Conservation (phyloP, 2,329 filamentous ascomycete genomes). For the Claviceps purpurea region DNA sequence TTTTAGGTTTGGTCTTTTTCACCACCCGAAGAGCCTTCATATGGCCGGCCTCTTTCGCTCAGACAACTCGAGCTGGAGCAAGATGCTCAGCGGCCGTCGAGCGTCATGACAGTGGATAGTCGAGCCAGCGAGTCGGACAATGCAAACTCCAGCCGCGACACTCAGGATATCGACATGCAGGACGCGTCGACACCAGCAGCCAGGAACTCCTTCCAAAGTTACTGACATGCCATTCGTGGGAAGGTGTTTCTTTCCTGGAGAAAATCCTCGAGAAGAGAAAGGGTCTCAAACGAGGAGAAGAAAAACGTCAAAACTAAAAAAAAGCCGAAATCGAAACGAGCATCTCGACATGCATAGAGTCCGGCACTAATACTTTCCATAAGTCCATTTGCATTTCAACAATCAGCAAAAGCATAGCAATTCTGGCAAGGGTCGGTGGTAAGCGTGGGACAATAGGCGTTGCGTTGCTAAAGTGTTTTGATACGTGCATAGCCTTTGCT, state of each 20-base stretch:
- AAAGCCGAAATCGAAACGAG: not conserved
- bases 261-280: no score
- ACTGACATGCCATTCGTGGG: no score
- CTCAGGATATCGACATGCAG: conserved; percentile 41
- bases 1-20: conserved; percentile 85
- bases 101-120: conserved; percentile 35
- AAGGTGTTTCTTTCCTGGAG: no score
- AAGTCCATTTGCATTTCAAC: conserved; percentile 4
- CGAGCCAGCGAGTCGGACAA: conserved; percentile 18
- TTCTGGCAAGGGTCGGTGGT: conserved; percentile 14
- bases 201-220: not conserved
- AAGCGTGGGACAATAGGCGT: conserved; percentile 23
- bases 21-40: conserved; percentile 58
- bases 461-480: conserved; percentile 22
- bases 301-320: not conserved
- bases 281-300: not conserved
- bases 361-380: not conserved
- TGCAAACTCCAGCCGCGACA: conserved; percentile 20
- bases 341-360: not conserved
- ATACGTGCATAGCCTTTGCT: conserved; percentile 2
- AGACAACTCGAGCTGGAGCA: conserved; percentile 33
- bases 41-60: conserved; percentile 38
- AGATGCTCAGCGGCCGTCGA: conserved; percentile 34
- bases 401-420: conserved; percentile 12
- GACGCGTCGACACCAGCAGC: conserved; percentile 43